These are phyloP conservation scores for Lepiota subincarnata DNA, from an alignment of 768 basidiomycete genomes.

Conservation along the genomic window DNA sequence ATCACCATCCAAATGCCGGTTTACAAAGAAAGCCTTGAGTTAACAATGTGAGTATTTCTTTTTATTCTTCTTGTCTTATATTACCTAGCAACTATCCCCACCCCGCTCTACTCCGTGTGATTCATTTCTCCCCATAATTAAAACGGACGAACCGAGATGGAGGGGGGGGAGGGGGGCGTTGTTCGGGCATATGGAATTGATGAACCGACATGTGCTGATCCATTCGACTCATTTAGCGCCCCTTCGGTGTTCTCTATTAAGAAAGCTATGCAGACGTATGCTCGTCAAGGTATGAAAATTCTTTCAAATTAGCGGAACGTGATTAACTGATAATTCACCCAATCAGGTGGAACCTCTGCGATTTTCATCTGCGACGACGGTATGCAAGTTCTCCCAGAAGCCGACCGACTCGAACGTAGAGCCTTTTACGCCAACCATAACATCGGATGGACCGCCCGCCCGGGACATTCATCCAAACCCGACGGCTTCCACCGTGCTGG, in stretches of 20 bases:
- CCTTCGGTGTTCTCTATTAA: slow-evolving; percentile 78
- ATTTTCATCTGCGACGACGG: slow-evolving; percentile 87
- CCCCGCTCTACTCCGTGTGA: background rate
- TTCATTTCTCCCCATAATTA: background rate
- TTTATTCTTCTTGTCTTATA: background rate
- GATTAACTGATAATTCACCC: background rate
- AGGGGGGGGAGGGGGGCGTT: slow-evolving; percentile 10
- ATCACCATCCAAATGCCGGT: slow-evolving; percentile 83
- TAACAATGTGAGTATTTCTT: slow-evolving; percentile 57
- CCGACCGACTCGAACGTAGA: slow-evolving; percentile 59
- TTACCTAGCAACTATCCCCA: background rate
- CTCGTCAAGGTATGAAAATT: slow-evolving; percentile 59
- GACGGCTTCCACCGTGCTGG: slow-evolving; percentile 92
- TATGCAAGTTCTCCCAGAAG: slow-evolving; percentile 61
- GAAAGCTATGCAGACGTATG: slow-evolving; percentile 84
- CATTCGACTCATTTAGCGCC: slow-evolving; percentile 31
- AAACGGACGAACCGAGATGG: background rate
- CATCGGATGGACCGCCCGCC: slow-evolving; percentile 78
- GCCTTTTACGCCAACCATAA: slow-evolving; percentile 79
- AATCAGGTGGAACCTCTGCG: slow-evolving; percentile 56
- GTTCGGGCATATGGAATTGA: background rate
- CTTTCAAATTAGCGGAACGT: background rate
- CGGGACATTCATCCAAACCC: slow-evolving; percentile 60
- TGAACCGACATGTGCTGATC: background rate
- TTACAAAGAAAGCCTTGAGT: slow-evolving; percentile 76